These are phyloP conservation scores for Cicer cuneatum DNA, from an alignment of 306 rosid species.

Conservation along the genomic window DNA sequence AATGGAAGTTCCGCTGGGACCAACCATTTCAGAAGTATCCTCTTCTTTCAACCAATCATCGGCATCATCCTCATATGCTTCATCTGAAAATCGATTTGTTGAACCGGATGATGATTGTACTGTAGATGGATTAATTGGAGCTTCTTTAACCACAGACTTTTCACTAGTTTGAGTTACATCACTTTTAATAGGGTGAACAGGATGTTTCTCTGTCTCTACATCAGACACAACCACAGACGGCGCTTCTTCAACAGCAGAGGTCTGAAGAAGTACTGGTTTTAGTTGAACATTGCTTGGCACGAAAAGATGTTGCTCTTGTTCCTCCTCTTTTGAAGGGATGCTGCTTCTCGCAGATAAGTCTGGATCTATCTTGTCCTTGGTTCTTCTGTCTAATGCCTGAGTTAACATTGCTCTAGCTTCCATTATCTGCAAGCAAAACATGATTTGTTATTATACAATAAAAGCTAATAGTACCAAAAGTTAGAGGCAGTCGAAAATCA, in stretches of 20 bases:
- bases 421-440: slow-evolving; percentile 61
- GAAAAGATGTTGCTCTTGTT: slow-evolving; percentile 65
- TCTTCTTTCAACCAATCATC: slow-evolving; percentile 99
- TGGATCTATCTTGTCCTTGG: slow-evolving; percentile 53
- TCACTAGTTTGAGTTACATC: slow-evolving; percentile 59
- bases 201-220: slow-evolving; percentile 67
- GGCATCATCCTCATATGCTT: slow-evolving; percentile 75
- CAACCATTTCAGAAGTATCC: slow-evolving; percentile 75
- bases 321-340: slow-evolving; percentile 52
- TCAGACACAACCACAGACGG: slow-evolving; percentile 49
- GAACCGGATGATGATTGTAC: slow-evolving; percentile 52
- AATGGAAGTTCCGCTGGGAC: slow-evolving; percentile 62
- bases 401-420: slow-evolving; percentile 79
- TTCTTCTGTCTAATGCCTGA: slow-evolving; percentile 57
- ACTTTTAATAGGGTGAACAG: slow-evolving; percentile 55
- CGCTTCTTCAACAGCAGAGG: slow-evolving; percentile 50
- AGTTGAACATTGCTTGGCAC: slow-evolving; percentile 57
- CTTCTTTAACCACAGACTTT: slow-evolving; percentile 67
- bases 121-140: slow-evolving; percentile 43
- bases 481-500: background rate
- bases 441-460: slow-evolving; percentile 25
- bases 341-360: slow-evolving; percentile 48
- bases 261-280: slow-evolving; percentile 51
- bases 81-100: slow-evolving; percentile 54
- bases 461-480: slow-evolving; percentile 1